These are phyloP conservation scores for Chlorociboria aeruginascens DNA, from an alignment of 495 filamentous ascomycete species.

Conservation along the genomic window DNA sequence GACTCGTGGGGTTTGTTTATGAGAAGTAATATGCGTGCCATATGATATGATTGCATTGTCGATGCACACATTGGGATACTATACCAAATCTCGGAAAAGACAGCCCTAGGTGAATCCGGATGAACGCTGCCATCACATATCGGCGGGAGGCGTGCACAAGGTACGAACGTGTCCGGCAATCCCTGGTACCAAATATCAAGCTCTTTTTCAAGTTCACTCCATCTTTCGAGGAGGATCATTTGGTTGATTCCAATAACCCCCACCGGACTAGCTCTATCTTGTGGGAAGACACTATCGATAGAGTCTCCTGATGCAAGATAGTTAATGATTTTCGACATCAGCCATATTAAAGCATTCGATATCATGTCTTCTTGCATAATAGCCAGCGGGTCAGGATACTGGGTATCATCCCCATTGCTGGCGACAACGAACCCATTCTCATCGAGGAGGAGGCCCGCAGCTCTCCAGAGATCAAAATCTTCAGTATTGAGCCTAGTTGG, in stretches of 20 bases:
- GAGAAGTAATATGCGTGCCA: conserved; percentile 49
- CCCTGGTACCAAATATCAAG: conserved; percentile 48
- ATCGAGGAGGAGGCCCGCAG: conserved; percentile 47
- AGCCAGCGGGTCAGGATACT: conserved; percentile 35
- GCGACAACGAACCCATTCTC: conserved; percentile 39
- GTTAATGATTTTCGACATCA: conserved; percentile 50
- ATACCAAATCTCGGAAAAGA: conserved; percentile 50
- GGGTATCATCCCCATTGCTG: conserved; percentile 34
- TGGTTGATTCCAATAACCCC: conserved; percentile 38
- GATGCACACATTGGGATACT: conserved; percentile 51
- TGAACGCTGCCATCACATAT: conserved; percentile 20
- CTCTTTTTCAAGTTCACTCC: conserved; percentile 41
- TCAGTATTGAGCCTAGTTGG: conserved; percentile 50
- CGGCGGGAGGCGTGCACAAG: conserved; percentile 30
- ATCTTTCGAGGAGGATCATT: conserved; percentile 41
- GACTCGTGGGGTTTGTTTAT: conserved; percentile 51
- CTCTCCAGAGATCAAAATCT: conserved; percentile 47
- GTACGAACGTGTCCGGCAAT: conserved; percentile 43
- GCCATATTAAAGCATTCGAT: conserved; percentile 51
- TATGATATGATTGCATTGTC: conserved; percentile 54
- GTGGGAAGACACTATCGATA: conserved; percentile 24
- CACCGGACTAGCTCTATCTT: conserved; percentile 23
- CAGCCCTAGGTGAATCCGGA: conserved; percentile 18
- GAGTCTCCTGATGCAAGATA: conserved; percentile 42
- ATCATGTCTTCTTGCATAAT: conserved; percentile 50